Evolutionary conservation across 1,284 basidiomycete genomes (phyloP).

Genomic region (Leccinum fallax): DNA sequence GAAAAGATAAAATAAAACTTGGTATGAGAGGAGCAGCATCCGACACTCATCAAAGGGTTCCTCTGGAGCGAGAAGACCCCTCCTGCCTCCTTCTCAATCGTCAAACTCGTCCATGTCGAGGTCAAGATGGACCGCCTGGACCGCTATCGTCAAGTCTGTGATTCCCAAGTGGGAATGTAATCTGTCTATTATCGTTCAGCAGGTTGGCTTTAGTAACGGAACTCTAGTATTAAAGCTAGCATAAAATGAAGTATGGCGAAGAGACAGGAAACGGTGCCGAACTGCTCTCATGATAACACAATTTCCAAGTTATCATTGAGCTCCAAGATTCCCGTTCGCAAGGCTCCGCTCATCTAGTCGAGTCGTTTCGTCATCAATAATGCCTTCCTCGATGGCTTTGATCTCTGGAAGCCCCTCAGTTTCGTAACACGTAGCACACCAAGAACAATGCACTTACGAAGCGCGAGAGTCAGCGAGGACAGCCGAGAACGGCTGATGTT

Average conservation of each 20-base stretch:
- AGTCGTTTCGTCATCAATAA: slow-evolving; percentile 3
- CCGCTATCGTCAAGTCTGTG: no score
- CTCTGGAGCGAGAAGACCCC: no score
- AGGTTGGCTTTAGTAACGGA: background rate
- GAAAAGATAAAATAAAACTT: no score
- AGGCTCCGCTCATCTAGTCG: background rate
- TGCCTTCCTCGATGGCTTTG: slow-evolving; percentile 16
- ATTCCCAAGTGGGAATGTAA: no score
- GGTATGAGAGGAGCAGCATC: no score
- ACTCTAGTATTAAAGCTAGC: background rate
- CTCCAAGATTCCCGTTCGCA: background rate
- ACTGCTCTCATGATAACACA: background rate
- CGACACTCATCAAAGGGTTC: no score
- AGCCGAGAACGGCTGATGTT: slow-evolving; percentile 37
- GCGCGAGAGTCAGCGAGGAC: slow-evolving; percentile 39
- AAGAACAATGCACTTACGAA: slow-evolving; percentile 29
- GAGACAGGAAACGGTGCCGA: background rate
- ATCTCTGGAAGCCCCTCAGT: slow-evolving; percentile 28
- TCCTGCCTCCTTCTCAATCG: no score
- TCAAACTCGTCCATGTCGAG: no score
- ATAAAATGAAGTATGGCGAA: background rate
- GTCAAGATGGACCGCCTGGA: no score
- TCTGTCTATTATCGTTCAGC: no score
- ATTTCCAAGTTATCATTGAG: background rate
- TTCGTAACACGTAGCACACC: background rate